Evolutionary conservation across 2,329 filamentous ascomycete species (phyloP), one percentile per base, ranked within the genome.

Genomic region (Grosmannia huntii): DNA sequence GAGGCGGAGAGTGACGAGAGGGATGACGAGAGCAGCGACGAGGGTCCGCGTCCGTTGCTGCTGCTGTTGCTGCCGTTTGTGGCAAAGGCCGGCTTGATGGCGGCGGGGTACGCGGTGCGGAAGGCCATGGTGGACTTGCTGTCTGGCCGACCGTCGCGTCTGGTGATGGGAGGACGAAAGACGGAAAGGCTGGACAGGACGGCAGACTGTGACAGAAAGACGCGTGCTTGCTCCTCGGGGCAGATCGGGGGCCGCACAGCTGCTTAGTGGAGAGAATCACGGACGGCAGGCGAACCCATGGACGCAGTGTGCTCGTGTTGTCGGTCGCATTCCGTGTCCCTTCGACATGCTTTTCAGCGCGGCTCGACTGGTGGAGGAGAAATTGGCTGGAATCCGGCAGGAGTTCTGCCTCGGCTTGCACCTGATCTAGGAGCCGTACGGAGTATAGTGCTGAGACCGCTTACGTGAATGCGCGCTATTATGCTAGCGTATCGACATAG

Each of bases 1-100:
- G 89, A 87, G 57, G 82, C 83, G 49, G 85, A 83, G 59, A 82
- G 73, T 36, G 66, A 68, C 5, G 77, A 66, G 21, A 70, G 64
- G 23, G 89, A 89, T 59, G 82, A 81, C 49, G 85, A 82, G 58
- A 81, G 71, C 53, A 75, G 67, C 21, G 57, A 41, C 28, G 53
- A 51, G 28, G 31, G 49, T 44, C 53, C 38, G 25, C 57, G 55
- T 36, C 57, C 16, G 19, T 19, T 19, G 16, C 6, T 41, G 12
- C 38, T 19, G 33, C 56, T 41, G 14, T 23, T 71, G 57, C 84
- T 81, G 33, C 56, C 48, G 14, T 23, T 71, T 57, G 83, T 81
- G 65, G 73, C 75, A 65, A 61, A 70, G 68, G 77, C 74, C 62
- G 78, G 73, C 65, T 75, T 78, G 65, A 75, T 64, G 48, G 73